A percentile compares a stretch with the other conserved stretches of the same genome.
Conservation (phyloP, 768 basidiomycete species). For the Rhodocollybia butyracea region DNA sequence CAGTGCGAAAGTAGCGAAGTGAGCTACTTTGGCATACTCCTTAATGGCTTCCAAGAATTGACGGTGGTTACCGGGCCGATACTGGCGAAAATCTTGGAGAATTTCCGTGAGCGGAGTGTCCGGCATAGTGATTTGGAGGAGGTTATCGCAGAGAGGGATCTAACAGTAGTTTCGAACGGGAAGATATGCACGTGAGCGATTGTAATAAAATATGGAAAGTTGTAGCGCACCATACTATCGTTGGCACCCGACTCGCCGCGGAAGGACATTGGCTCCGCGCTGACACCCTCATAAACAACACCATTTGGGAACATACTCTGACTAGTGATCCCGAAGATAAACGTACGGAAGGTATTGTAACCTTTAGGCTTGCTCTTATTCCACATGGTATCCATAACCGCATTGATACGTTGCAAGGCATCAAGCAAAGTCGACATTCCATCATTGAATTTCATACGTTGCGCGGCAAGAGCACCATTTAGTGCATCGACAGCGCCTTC, state of each 20-base stretch:
- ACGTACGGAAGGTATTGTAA: constrained; percentile 30
- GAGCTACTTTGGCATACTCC: constrained; percentile 12
- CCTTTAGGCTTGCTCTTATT: constrained; percentile 22
- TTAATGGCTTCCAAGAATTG: constrained; percentile 24
- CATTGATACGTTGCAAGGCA: constrained; percentile 14
- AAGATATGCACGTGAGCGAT: not conserved
- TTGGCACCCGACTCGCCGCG: constrained; percentile 30
- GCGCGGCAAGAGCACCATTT: constrained; percentile 15
- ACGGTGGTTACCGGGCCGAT: constrained; percentile 25
- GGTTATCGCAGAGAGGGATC: constrained; percentile 31
- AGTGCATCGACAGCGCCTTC: constrained; percentile 21
- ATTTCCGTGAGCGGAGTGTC: constrained; percentile 25
- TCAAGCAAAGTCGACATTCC: constrained; percentile 16
- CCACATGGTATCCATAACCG: constrained; percentile 26
- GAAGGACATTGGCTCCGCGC: constrained; percentile 26
- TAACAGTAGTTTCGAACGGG: constrained; percentile 11
- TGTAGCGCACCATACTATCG: constrained; percentile 11
- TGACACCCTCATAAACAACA: constrained; percentile 28
- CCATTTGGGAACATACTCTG: constrained; percentile 30
- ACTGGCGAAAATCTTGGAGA: constrained; percentile 27
- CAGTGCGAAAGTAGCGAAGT: constrained; percentile 19
- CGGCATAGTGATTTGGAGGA: constrained; percentile 26
- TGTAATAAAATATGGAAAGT: not conserved
- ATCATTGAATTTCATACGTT: constrained; percentile 18
- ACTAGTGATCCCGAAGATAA: constrained; percentile 30